A percentile compares a stretch with the other conserved stretches of the same genome.
Conservation (phyloP, 495 filamentous ascomycete genomes). For the Saxophila tyrrhenica region DNA sequence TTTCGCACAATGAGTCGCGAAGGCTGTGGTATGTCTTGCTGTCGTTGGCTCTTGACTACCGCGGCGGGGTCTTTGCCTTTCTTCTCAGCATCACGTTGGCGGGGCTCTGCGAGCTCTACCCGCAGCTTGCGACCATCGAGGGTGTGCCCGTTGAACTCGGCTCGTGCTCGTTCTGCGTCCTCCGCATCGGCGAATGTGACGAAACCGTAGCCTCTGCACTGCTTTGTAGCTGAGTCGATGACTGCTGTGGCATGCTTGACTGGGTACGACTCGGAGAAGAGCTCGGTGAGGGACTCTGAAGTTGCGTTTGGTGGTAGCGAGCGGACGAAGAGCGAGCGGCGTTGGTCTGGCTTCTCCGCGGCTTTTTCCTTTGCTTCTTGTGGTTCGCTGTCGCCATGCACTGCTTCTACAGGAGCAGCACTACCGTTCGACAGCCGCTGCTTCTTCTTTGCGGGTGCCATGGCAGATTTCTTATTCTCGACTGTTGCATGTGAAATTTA, state of each 20-base stretch:
- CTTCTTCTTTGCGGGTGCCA: constrained; percentile 18
- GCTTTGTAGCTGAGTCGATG: constrained; percentile 64
- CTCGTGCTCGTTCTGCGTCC: constrained; percentile 68
- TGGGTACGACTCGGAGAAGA: constrained; percentile 88
- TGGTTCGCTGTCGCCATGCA: background rate
- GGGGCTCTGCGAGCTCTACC: constrained; percentile 76
- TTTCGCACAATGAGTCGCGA: constrained; percentile 92
- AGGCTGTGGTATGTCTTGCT: constrained; percentile 50
- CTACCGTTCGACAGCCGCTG: constrained; percentile 9
- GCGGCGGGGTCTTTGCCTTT: constrained; percentile 24
- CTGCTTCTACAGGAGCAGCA: background rate
- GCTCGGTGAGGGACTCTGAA: constrained; percentile 67
- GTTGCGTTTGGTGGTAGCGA: constrained; percentile 68
- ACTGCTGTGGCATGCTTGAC: constrained; percentile 90
- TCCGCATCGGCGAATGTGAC: constrained; percentile 91
- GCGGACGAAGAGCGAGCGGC: constrained; percentile 77
- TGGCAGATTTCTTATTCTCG: too few species aligned
- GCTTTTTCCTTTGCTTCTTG: background rate
- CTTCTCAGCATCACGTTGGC: constrained; percentile 55
- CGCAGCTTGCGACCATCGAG: constrained; percentile 71
- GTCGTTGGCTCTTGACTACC: constrained; percentile 17
- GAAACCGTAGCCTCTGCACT: constrained; percentile 87
- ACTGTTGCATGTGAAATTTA: too few species aligned
- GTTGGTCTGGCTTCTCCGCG: constrained; percentile 21
- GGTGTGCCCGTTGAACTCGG: constrained; percentile 61